phyloP scores from a whole-genome alignment of 805 yeast genomes.

The Pichia californica region DNA sequence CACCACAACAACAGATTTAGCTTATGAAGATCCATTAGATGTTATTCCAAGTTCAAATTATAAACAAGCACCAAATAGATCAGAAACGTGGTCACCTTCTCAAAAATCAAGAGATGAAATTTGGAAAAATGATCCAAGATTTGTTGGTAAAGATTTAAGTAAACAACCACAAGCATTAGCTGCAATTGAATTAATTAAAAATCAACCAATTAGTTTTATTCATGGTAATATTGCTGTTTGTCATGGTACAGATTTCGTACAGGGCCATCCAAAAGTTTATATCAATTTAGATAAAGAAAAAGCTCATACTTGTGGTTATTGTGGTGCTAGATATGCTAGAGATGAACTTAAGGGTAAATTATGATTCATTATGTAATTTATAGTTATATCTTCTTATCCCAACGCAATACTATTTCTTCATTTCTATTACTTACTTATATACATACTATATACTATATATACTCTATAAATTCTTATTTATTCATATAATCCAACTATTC shows the following conservation, averaged over 20 bases:
- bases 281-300: constrained; percentile 76
- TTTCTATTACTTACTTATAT: background rate
- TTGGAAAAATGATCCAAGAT: constrained; percentile 51
- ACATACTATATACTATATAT: background rate
- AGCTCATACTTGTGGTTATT: constrained; percentile 71
- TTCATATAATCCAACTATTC: background rate
- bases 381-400: too few relatives aligned
- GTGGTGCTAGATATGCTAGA: constrained; percentile 64
- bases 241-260: constrained; percentile 71
- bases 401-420: too few relatives aligned
- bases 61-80: constrained; percentile 71
- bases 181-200: constrained; percentile 75
- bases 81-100: constrained; percentile 60
- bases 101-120: constrained; percentile 59
- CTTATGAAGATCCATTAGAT: constrained; percentile 13
- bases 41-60: constrained; percentile 15
- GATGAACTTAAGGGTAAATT: constrained; percentile 36
- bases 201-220: constrained; percentile 63
- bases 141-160: constrained; percentile 61
- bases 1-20: constrained; percentile 8
- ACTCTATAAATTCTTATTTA: background rate
- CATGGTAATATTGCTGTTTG: constrained; percentile 65
- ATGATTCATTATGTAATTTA: background rate
- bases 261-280: constrained; percentile 80
- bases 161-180: constrained; percentile 75